Conservation (phyloP, 2,329 filamentous ascomycete genomes). For the Lachnellula suecica region DNA sequence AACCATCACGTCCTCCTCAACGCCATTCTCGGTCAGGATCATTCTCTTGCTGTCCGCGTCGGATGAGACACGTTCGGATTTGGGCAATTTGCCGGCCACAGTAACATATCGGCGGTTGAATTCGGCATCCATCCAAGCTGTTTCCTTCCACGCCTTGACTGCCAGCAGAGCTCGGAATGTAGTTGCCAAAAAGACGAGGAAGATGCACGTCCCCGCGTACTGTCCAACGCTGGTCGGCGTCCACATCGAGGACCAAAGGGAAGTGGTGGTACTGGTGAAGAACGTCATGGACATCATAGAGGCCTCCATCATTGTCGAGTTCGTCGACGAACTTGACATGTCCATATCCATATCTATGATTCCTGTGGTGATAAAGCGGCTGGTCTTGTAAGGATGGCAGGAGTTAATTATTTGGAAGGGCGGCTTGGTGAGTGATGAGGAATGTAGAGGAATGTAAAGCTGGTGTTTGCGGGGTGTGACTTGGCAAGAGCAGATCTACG, state of each 20-base stretch:
- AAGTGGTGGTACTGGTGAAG: slow-evolving; percentile 59
- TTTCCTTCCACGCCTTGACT: slow-evolving; percentile 61
- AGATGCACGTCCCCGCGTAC: slow-evolving; percentile 91
- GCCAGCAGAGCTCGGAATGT: slow-evolving; percentile 72
- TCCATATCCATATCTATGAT: slow-evolving; percentile 14
- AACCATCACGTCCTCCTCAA: slow-evolving; percentile 78
- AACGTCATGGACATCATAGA: slow-evolving; percentile 58
- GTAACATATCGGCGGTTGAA: slow-evolving; percentile 75
- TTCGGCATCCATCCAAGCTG: slow-evolving; percentile 68
- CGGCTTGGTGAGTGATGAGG: slow-evolving; percentile 14
- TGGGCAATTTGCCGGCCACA: slow-evolving; percentile 57
- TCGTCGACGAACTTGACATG: slow-evolving; percentile 35
- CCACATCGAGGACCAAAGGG: slow-evolving; percentile 70
- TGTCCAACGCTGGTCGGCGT: slow-evolving; percentile 66
- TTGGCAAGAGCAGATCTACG: slow-evolving; percentile 8
- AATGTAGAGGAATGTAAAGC: neutral
- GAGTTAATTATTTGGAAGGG: neutral
- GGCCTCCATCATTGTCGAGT: slow-evolving; percentile 47
- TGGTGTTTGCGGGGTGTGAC: slow-evolving; percentile 1
- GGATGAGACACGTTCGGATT: slow-evolving; percentile 34
- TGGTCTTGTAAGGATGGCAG: neutral
- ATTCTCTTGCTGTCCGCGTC: slow-evolving; percentile 59
- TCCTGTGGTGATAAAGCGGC: neutral
- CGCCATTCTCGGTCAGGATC: slow-evolving; percentile 70
- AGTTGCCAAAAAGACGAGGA: slow-evolving; percentile 75